Evolutionary conservation across 2,329 filamentous ascomycete species (phyloP).

Genomic region (Colletotrichum camelliae): DNA sequence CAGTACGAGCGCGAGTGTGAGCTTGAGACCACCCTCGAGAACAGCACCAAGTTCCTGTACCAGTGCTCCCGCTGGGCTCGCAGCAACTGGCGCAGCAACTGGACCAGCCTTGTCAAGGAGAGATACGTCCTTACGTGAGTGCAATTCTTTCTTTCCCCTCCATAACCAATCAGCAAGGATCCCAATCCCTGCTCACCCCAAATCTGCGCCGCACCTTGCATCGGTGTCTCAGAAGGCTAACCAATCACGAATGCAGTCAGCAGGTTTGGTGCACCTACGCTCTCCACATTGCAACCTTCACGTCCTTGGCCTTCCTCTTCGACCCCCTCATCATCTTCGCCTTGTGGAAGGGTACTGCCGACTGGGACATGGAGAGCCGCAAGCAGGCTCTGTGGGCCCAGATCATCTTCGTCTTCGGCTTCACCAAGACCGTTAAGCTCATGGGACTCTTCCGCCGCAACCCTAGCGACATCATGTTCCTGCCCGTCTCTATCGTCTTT

Average conservation of each 20-base stretch:
- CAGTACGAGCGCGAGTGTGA: conserved; percentile 93
- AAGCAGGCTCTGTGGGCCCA: conserved; percentile 65
- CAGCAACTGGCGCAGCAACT: conserved; percentile 97
- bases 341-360: conserved; percentile 70
- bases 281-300: conserved; percentile 90
- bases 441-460: conserved; percentile 85
- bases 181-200: not conserved
- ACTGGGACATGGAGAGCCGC: conserved; percentile 61
- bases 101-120: conserved; percentile 86
- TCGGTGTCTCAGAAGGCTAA: conserved; percentile 13
- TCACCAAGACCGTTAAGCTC: conserved; percentile 91
- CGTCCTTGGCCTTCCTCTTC: conserved; percentile 81
- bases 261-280: conserved; percentile 95
- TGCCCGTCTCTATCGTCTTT: conserved; percentile 87
- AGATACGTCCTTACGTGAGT: conserved; percentile 85
- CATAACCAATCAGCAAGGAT: not conserved
- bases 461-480: conserved; percentile 78
- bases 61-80: conserved; percentile 95
- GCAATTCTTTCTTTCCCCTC: conserved; percentile 5
- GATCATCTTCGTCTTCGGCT: conserved; percentile 75
- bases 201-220: not conserved
- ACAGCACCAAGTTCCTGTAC: conserved; percentile 86
- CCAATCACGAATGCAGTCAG: conserved; percentile 60
- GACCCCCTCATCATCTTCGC: conserved; percentile 76
- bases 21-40: conserved; percentile 91